Base-by-base conservation (phyloP, 2,329 filamentous ascomycete genomes). In the Stenocarpella maydis region DNA sequence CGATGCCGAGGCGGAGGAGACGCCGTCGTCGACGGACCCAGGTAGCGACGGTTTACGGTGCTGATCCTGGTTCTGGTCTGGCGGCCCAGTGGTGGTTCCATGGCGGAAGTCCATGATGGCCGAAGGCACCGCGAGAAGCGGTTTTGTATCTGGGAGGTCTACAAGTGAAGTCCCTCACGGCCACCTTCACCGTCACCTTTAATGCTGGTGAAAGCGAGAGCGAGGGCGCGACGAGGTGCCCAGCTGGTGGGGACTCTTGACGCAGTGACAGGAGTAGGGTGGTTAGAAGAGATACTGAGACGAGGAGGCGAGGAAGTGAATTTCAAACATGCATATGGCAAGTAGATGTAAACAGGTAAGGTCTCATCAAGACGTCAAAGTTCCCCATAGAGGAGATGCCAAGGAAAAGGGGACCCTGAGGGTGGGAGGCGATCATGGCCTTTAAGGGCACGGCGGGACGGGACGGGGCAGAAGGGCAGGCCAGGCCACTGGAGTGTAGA, bases 391-490 rank as follows among this genome's bases (percentile, higher is more conserved):
- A 45, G 28, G 58, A 49, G 58, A 63, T 63, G 58, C 58, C 58
- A 63, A 63, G 58, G 28, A 49, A 49, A 26, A 24, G 12, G 12
- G 49, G 58, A 63, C 58, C 58, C 58, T 63, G 43, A 49, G 43
- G 58, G 58, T 63, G 58, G 58, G 58, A 63, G 58, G 58, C 58
- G 58, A 61, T 47, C 58, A 47, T 61, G 58, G 58, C 19, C 58
- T 61, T 61, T 47, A 61, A 61, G 12, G 26, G 19, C 41, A 47
- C 31, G 21, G 24, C 58, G 58, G 58, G 58, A 61, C 58, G 58
- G 58, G 58, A 61, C 58, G 58, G 58, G 12, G 41, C n/a, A 61
- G 55, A 34, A 60, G 55, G 55, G 55, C n/a, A n/a, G n/a, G n/a
- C n/a, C n/a, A n/a, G n/a, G n/a, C n/a, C n/a, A n/a, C n/a, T n/a